Base-by-base conservation (phyloP, 129 eudicot genomes). In the Sambucus nigra region DNA sequence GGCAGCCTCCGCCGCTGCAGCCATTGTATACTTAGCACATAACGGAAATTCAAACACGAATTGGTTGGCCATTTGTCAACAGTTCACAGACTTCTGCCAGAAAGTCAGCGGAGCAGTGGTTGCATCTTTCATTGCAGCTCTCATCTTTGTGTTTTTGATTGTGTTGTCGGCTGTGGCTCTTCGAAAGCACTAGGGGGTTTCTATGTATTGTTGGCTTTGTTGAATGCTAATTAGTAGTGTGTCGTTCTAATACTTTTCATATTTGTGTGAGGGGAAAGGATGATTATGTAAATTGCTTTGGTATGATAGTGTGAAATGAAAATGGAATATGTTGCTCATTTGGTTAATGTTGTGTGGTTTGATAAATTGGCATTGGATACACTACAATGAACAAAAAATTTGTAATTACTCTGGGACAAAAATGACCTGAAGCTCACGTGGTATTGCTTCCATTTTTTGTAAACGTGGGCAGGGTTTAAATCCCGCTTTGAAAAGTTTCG, bases 1-100 rank as follows among this genome's bases (percentile, higher is more conserved):
- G 2, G 88, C 76, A 9, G 96, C 88, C 17, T 74, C 88, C 0
- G 81, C 88, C n/a, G 81, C 94, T 7, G 81, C 86, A 42, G 71
- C 96, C 0, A 87, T 87, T 0, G 83, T 82, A 21, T 87, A 87
- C 73, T 74, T 87, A 63, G 94, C 94, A 0, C 96, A 82, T 57
- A 83, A 87, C 15, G 96, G 96, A 24, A 82, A 87, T 57, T 47
- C 85, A 0, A 40, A 71, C 59, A 73, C 80, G 8, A 82, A 79
- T 10, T 87, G 94, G 96, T 49, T 65, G 19, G 83, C 96, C 13
- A 82, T 87, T 14, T 87, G 96, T 53, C 80, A 70, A 5, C 96
- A 87, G 51, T 87, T 87, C 25, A 40, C 50, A 5, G 84, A 74
- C 52, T 87, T 82, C 64, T 87, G 96, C 71, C 83, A 76, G 74